These are phyloP conservation scores for Malassezia furfur DNA, from an alignment of 1,284 basidiomycete genomes.

Conservation along the genomic window DNA sequence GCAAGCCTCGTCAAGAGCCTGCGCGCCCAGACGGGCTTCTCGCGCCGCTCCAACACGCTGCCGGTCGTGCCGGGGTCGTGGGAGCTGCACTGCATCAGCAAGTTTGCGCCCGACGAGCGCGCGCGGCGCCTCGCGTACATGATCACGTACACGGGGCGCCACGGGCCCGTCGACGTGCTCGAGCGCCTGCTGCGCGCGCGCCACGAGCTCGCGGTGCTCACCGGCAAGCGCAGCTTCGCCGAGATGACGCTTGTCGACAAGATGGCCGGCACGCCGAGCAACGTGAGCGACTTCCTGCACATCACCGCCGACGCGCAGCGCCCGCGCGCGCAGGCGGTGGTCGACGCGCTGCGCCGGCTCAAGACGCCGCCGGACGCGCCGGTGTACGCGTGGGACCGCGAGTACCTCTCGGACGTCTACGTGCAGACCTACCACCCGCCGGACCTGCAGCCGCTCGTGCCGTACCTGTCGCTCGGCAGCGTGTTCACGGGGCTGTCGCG, in stretches of 20 bases:
- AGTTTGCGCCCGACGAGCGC: slow-evolving; percentile 67
- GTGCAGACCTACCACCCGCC: slow-evolving; percentile 21
- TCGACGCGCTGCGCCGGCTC: slow-evolving; percentile 28
- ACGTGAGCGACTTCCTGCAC: slow-evolving; percentile 36
- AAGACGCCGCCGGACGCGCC: slow-evolving; percentile 16
- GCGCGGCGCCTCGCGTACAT: slow-evolving; percentile 67
- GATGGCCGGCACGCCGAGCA: slow-evolving; percentile 40
- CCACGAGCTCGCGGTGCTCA: slow-evolving; percentile 37
- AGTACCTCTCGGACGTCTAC: slow-evolving; percentile 37
- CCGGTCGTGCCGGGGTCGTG: slow-evolving; percentile 49
- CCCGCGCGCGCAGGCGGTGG: slow-evolving; percentile 24
- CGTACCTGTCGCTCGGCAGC: slow-evolving; percentile 40
- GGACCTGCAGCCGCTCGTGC: slow-evolving; percentile 30
- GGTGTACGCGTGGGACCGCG: slow-evolving; percentile 42
- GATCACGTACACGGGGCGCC: slow-evolving; percentile 30
- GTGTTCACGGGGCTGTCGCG: slow-evolving; percentile 43
- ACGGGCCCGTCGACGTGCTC: slow-evolving; percentile 30
- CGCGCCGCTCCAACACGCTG: background rate
- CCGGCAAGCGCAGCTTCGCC: slow-evolving; percentile 35
- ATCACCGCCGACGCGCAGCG: slow-evolving; percentile 33
- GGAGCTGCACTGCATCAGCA: slow-evolving; percentile 85
- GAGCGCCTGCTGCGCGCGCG: slow-evolving; percentile 35
- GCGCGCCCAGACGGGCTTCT: background rate
- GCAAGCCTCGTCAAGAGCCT: slow-evolving; percentile 13
- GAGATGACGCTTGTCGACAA: slow-evolving; percentile 44